A percentile compares a stretch with the other conserved stretches of the same genome.
Evolutionary conservation across 2,329 filamentous ascomycete species (phyloP).

Genomic region (Talaromyces verruculosus): DNA sequence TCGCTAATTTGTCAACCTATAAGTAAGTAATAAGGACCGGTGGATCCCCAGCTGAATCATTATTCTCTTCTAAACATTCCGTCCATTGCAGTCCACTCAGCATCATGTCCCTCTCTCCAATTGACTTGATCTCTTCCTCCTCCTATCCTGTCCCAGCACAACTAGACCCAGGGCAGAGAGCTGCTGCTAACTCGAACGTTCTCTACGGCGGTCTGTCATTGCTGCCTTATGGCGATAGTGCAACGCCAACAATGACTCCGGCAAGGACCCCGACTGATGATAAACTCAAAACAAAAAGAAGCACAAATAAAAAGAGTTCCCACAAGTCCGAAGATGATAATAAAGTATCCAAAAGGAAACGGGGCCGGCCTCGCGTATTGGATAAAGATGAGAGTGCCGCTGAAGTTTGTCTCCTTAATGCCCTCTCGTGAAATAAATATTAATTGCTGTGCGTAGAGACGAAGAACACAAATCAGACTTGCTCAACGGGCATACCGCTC

Average conservation of each 20-base stretch:
- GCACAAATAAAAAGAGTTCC: neutral
- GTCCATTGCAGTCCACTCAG: neutral
- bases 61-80: neutral
- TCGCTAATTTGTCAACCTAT: neutral
- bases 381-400: constrained; percentile 74
- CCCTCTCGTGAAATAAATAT: neutral
- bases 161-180: neutral
- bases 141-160: constrained; percentile 18
- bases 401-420: constrained; percentile 61
- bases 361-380: constrained; percentile 73
- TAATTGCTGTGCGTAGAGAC: constrained; percentile 54
- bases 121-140: constrained; percentile 16
- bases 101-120: neutral
- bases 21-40: neutral
- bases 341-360: constrained; percentile 47
- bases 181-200: neutral
- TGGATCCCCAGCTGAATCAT: constrained; percentile 3
- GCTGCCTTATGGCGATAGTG: neutral
- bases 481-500: constrained; percentile 82
- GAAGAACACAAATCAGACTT: constrained; percentile 80
- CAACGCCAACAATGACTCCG: neutral
- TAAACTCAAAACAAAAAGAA: neutral
- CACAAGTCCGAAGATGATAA: neutral
- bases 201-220: constrained; percentile 18
- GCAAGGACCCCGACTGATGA: neutral